phyloP scores from a whole-genome alignment of 441 rosid genomes.

The Erysimum cheiri region DNA sequence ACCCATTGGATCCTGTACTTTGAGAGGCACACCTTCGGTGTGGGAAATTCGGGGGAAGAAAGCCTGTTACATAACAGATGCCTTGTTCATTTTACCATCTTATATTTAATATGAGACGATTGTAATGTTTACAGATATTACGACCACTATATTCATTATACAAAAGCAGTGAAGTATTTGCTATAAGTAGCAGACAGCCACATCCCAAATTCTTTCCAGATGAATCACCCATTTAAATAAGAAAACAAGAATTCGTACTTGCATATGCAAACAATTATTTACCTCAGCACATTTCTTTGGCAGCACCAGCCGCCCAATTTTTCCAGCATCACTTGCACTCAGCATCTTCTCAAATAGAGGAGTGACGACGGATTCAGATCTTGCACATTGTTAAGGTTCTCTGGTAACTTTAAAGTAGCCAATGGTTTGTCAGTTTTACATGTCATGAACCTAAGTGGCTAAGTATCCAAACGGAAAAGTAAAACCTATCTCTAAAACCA shows the following conservation, averaged over 20 bases:
- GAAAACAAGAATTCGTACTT: slow-evolving; percentile 25
- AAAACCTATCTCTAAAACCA: slow-evolving; percentile 17
- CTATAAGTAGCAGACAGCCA: slow-evolving; percentile 26
- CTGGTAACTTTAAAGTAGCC: slow-evolving; percentile 11
- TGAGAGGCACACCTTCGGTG: slow-evolving; percentile 94
- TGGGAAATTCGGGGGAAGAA: slow-evolving; percentile 86
- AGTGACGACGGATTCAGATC: slow-evolving; percentile 82
- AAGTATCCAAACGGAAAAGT: slow-evolving; percentile 32
- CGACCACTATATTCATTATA: slow-evolving; percentile 20
- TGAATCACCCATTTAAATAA: background rate
- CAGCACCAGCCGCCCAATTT: slow-evolving; percentile 89
- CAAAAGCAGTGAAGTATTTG: slow-evolving; percentile 7
- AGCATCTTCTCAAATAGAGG: slow-evolving; percentile 97
- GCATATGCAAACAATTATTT: slow-evolving; percentile 42
- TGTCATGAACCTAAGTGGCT: slow-evolving; percentile 32
- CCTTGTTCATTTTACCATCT: slow-evolving; percentile 13
- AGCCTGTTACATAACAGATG: slow-evolving; percentile 57
- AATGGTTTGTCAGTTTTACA: slow-evolving; percentile 16
- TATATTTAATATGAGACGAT: slow-evolving; percentile 17
- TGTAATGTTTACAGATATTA: slow-evolving; percentile 29
- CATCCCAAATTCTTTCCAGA: slow-evolving; percentile 33
- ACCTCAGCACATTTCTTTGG: slow-evolving; percentile 99
- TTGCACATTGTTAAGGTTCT: slow-evolving; percentile 66
- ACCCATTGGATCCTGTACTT: slow-evolving; percentile 93
- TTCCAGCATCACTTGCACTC: slow-evolving; percentile 98